Percentiles rank a stretch among this genome's conserved stretches.
These are phyloP conservation scores for Nemania sp. DNA, from an alignment of 2,329 filamentous ascomycete genomes.

Conservation along the genomic window DNA sequence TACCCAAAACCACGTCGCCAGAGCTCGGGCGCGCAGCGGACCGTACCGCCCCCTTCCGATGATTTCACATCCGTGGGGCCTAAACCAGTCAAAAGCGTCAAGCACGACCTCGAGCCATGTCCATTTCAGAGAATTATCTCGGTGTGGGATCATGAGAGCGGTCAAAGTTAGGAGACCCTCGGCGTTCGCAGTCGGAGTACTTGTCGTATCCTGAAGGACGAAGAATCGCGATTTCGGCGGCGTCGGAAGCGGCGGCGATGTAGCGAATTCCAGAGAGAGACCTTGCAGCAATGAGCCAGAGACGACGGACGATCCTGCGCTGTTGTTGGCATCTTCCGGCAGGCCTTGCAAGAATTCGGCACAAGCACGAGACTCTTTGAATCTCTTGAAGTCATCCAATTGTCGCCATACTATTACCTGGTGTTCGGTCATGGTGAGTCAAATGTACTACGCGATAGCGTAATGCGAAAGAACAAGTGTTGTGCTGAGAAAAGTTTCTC, in stretches of 20 bases:
- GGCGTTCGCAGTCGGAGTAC: background rate
- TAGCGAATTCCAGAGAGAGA: background rate
- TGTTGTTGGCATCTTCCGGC: background rate
- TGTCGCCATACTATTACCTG: no score
- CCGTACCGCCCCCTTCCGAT: background rate
- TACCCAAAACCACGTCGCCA: background rate
- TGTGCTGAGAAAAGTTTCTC: no score
- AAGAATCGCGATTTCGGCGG: constrained; percentile 1
- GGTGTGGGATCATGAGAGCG: background rate
- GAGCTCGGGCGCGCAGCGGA: background rate
- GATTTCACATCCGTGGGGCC: background rate
- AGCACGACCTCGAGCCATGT: background rate
- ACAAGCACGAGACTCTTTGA: background rate
- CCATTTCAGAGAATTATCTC: background rate
- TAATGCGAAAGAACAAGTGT: no score
- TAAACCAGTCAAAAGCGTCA: background rate
- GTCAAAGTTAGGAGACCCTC: constrained; percentile 1
- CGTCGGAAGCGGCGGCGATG: background rate
- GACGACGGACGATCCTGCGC: background rate
- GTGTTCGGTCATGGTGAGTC: no score
- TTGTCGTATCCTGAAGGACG: background rate
- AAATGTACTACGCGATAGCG: no score
- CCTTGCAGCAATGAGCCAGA: background rate
- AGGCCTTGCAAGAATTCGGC: background rate
- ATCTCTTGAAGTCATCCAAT: background rate